A percentile compares a stretch with the other conserved stretches of the same genome.
Evolutionary conservation across 2,329 filamentous ascomycete species (phyloP).

Genomic region (Penicillium hordei): DNA sequence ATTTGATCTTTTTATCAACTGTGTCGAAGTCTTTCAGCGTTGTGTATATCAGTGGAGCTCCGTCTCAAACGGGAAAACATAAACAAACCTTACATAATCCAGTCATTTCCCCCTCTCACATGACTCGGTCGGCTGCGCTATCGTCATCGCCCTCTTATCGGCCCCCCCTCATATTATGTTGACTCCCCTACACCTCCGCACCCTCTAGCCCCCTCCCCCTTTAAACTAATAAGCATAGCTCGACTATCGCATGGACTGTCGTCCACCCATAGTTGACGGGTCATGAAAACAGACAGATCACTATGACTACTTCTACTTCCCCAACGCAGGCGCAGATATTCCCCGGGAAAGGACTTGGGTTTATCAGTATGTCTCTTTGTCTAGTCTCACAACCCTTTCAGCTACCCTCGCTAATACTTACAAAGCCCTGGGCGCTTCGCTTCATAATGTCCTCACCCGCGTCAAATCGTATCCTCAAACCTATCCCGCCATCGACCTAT

Average conservation of each 20-base stretch:
- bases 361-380: constrained; percentile 48
- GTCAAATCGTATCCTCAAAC: constrained; percentile 82
- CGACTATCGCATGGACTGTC: not conserved
- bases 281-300: constrained; percentile 17
- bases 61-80: constrained; percentile 17
- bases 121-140: constrained; percentile 16
- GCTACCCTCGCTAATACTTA: constrained; percentile 25
- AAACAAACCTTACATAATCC: constrained; percentile 28
- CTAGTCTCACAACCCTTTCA: constrained; percentile 10
- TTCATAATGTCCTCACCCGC: constrained; percentile 84
- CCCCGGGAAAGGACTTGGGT: constrained; percentile 66
- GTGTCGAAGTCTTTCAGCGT: not conserved
- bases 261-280: not conserved
- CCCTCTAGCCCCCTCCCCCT: not conserved
- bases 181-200: not conserved
- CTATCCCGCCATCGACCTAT: constrained; percentile 79
- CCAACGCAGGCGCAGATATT: constrained; percentile 58
- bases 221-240: not conserved
- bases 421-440: constrained; percentile 80
- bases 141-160: constrained; percentile 10
- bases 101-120: constrained; percentile 20
- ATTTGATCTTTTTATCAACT: not conserved
- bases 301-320: constrained; percentile 39
- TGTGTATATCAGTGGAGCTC: constrained; percentile 10
- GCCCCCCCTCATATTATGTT: constrained; percentile 1